phyloP scores from a whole-genome alignment of 495 filamentous ascomycete species.

The Umbilicaria muhlenbergii region DNA sequence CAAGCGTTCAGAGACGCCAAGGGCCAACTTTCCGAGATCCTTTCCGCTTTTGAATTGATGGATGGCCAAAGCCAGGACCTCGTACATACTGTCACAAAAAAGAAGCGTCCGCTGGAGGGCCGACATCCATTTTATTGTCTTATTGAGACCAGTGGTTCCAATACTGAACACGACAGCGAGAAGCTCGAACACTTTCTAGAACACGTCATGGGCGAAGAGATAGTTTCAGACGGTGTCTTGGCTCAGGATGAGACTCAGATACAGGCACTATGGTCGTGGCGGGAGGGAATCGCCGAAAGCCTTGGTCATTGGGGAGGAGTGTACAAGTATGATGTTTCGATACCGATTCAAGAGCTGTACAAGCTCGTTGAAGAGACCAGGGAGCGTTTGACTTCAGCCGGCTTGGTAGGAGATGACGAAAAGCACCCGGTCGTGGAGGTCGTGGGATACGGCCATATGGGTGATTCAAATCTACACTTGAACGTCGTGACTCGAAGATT shows the following conservation, averaged over 20 bases:
- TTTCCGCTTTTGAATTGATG: constrained; percentile 97
- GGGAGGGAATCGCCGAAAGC: constrained; percentile 82
- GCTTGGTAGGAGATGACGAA: constrained; percentile 63
- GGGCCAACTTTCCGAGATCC: constrained; percentile 76
- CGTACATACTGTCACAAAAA: constrained; percentile 56
- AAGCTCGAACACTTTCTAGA: constrained; percentile 83
- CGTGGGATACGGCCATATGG: constrained; percentile 97
- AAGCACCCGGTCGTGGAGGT: constrained; percentile 71
- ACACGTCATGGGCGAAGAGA: constrained; percentile 68
- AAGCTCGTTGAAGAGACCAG: constrained; percentile 70
- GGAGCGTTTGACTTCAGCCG: constrained; percentile 50
- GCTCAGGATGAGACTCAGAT: constrained; percentile 88
- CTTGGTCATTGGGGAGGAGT: constrained; percentile 84
- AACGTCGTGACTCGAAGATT: constrained; percentile 72
- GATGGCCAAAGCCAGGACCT: constrained; percentile 65
- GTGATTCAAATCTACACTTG: constrained; percentile 85
- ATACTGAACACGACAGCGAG: constrained; percentile 77
- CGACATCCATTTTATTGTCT: constrained; percentile 90
- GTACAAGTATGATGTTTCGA: constrained; percentile 97
- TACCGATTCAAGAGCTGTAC: constrained; percentile 80
- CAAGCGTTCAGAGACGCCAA: constrained; percentile 75
- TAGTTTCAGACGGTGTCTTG: constrained; percentile 74
- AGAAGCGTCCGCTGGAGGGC: constrained; percentile 63
- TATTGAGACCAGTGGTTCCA: constrained; percentile 89
- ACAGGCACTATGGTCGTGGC: constrained; percentile 73